A percentile compares a stretch with the other conserved stretches of the same genome.
These are phyloP conservation scores for Phytophthora sansomeana DNA, from an alignment of 352 stramenopile species.

Conservation along the genomic window DNA sequence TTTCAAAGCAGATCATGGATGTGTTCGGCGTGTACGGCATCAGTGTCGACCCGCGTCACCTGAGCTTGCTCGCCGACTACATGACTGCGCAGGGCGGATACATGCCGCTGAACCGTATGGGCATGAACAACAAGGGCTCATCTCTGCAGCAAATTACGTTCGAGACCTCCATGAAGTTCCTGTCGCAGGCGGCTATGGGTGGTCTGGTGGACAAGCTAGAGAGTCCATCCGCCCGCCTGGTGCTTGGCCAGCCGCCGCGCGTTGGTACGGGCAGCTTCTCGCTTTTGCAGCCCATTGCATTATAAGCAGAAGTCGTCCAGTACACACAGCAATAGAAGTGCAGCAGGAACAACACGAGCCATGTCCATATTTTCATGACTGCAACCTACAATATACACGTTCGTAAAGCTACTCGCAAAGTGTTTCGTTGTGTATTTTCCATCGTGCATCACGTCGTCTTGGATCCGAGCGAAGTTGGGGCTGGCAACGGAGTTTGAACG, in stretches of 20 bases:
- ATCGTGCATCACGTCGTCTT: conserved; percentile 6
- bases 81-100: conserved; percentile 99
- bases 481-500: conserved; percentile 37
- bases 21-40: conserved; percentile 99
- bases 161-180: conserved; percentile 99
- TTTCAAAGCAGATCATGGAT: conserved; percentile 98
- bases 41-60: conserved; percentile 97
- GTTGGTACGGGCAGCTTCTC: conserved; percentile 97
- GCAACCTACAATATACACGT: conserved; percentile 43
- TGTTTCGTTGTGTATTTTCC: not conserved
- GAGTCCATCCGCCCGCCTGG: conserved; percentile 95
- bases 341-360: conserved; percentile 37
- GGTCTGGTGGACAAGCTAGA: conserved; percentile 91
- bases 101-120: conserved; percentile 98
- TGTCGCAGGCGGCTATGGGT: conserved; percentile 95
- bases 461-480: conserved; percentile 11
- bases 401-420: conserved; percentile 33
- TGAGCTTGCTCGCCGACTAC: conserved; percentile 99
- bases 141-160: conserved; percentile 99
- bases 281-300: conserved; percentile 89
- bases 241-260: conserved; percentile 94
- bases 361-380: conserved; percentile 48
- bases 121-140: conserved; percentile 97
- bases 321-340: conserved; percentile 28
- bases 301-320: conserved; percentile 51